Evolutionary conservation across 2,329 filamentous ascomycete genomes (phyloP).

Genomic region (Fusarium sp.): DNA sequence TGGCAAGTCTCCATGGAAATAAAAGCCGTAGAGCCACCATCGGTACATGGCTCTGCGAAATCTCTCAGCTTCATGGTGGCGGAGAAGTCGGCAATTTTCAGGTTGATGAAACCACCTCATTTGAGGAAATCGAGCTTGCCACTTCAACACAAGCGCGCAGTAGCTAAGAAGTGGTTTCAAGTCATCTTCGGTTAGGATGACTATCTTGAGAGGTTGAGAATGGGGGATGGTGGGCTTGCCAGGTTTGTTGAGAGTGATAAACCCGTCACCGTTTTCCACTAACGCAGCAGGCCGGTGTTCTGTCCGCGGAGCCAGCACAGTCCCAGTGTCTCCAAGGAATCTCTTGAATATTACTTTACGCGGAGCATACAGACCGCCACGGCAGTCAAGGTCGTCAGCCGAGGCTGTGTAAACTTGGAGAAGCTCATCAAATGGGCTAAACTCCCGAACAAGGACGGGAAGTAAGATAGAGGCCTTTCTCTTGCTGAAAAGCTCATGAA

Average conservation of each 20-base stretch:
- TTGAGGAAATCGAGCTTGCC: conserved; percentile 56
- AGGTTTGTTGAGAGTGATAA: conserved; percentile 39
- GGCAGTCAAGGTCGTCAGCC: conserved; percentile 49
- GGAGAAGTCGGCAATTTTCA: conserved; percentile 58
- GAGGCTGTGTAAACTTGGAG: conserved; percentile 60
- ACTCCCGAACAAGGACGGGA: conserved; percentile 55
- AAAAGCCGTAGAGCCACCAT: conserved; percentile 66
- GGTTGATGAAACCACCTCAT: conserved; percentile 60
- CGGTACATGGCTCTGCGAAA: conserved; percentile 62
- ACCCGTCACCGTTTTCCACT: conserved; percentile 20
- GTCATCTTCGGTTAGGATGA: conserved; percentile 50
- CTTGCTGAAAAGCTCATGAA: conserved; percentile 55
- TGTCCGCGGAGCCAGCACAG: conserved; percentile 39
- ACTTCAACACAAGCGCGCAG: conserved; percentile 52
- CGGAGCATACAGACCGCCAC: conserved; percentile 52
- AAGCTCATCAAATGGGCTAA: conserved; percentile 58
- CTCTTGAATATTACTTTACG: conserved; percentile 55
- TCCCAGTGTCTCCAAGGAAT: conserved; percentile 49
- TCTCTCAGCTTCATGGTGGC: conserved; percentile 56
- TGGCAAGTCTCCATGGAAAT: conserved; percentile 61
- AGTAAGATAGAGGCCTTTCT: conserved; percentile 57
- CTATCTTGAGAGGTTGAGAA: conserved; percentile 32
- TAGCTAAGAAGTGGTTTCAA: conserved; percentile 49
- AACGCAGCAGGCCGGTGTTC: conserved; percentile 15
- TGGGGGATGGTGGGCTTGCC: conserved; percentile 24